phyloP scores from a whole-genome alignment of 495 filamentous ascomycete species.

The Copromyces sp. region DNA sequence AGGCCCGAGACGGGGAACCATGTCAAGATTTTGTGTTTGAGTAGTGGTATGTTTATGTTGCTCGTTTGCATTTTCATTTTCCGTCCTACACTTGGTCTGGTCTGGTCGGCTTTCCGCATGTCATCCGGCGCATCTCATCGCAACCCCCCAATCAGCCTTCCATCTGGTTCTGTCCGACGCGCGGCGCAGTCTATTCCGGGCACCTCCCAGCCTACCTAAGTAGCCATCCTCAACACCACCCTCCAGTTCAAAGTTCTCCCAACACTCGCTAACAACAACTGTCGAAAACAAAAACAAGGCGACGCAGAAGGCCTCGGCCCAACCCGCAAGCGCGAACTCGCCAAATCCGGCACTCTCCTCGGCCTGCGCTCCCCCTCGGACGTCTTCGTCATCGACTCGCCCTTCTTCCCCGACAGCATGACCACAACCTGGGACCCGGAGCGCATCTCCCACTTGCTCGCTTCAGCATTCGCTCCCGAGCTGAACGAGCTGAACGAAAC shows the following conservation, averaged over 20 bases:
- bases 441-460: slow-evolving; percentile 58
- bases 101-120: too few relatives aligned
- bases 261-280: neutral
- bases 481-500: slow-evolving; percentile 35
- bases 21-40: slow-evolving; percentile 86
- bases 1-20: slow-evolving; percentile 67
- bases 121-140: too few relatives aligned
- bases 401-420: slow-evolving; percentile 82
- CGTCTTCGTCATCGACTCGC: slow-evolving; percentile 72
- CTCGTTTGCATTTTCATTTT: neutral
- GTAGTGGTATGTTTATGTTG: slow-evolving; percentile 54
- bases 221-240: too few relatives aligned
- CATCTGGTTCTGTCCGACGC: too few relatives aligned
- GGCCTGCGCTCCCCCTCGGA: slow-evolving; percentile 64
- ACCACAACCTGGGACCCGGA: slow-evolving; percentile 57
- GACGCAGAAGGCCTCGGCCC: slow-evolving; percentile 81
- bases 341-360: slow-evolving; percentile 61
- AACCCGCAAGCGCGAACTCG: slow-evolving; percentile 71
- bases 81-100: too few relatives aligned
- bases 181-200: too few relatives aligned
- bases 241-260: neutral
- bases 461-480: slow-evolving; percentile 56
- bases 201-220: too few relatives aligned
- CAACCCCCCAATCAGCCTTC: too few relatives aligned
- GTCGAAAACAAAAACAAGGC: slow-evolving; percentile 34